Base-by-base conservation (phyloP, 2,329 filamentous ascomycete genomes). In the Colletotrichum sp. region DNA sequence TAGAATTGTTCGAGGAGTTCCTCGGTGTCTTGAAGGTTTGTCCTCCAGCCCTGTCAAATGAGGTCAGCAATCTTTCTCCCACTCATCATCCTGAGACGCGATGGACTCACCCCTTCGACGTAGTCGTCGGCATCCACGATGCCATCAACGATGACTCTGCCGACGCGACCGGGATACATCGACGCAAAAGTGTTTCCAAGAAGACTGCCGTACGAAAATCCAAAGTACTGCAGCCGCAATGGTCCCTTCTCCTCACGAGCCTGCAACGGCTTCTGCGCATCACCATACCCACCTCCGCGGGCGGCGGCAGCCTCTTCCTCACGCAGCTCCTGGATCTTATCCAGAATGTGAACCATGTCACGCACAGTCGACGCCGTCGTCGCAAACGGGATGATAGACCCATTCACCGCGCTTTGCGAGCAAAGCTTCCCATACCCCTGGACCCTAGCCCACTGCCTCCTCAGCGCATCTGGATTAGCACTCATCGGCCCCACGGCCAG, bases 321-420 rank as follows among this genome's bases (percentile, higher is more conserved):
- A 9, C 80, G 78, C 43, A 83, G 77, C 77, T 86, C 84, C 16
- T 85, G 83, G 25, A 86, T 77, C 71, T 82, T 82, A 72, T 88
- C 86, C n/a, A 87, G 79, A 36, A 88, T 86, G 75, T 84, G 84
- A 5, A 88, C 80, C 84, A 88, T 87, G 65, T 88, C 87, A 18
- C 86, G 77, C 2, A 83, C 86, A 3, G 87, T 85, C 32, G 79
- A 84, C 13, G 85, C 78, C 1, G 86, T 87, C 16, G 81, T 80
- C 55, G 85, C 79, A 77, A 82, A 86, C 3, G 71, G 66, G 28
- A 84, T 78, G 30, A 87, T 83, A 5, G 81, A 79, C 3, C 80
- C 82, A 3, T 68, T 64, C 4, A 80, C 79, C 1, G 62, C 74
- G 8, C 30, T 66, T 3, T 68, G 56, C 4, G 72, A 70, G 71